Conservation (phyloP, 768 basidiomycete species). For the Phylloporus rhodoxanthus region DNA sequence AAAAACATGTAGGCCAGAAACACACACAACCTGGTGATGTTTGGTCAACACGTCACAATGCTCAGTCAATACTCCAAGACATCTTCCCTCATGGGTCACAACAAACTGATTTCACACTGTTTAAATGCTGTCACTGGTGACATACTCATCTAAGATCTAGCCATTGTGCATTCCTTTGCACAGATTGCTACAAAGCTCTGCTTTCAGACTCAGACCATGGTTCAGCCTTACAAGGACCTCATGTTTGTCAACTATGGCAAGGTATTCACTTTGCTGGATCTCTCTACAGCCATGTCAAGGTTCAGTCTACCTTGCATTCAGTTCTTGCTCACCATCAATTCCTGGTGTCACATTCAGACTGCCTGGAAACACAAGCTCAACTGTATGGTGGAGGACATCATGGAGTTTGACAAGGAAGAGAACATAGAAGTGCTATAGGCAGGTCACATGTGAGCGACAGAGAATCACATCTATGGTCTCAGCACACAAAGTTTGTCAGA, state of each 20-base stretch:
- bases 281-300: background rate
- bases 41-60: background rate
- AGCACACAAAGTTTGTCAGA: background rate
- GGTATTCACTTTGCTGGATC: background rate
- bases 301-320: background rate
- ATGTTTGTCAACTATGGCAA: conserved; percentile 17
- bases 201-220: background rate
- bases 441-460: background rate
- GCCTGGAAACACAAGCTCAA: conserved; percentile 6
- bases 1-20: background rate
- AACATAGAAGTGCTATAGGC: background rate
- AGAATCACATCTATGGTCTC: conserved; percentile 2
- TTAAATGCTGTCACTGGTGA: background rate
- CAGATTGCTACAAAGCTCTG: background rate
- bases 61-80: conserved; percentile 4
- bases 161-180: background rate
- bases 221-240: conserved; percentile 3
- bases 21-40: background rate
- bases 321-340: background rate
- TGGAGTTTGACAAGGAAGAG: background rate
- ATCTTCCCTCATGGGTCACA: background rate
- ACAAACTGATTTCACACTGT: conserved; percentile 4
- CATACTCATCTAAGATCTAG: background rate
- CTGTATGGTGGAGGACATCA: background rate
- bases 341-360: conserved; percentile 3